Evolutionary conservation across 2,329 filamentous ascomycete species (phyloP).

Genomic region (Ophiocordyceps camponoti-leonardi): DNA sequence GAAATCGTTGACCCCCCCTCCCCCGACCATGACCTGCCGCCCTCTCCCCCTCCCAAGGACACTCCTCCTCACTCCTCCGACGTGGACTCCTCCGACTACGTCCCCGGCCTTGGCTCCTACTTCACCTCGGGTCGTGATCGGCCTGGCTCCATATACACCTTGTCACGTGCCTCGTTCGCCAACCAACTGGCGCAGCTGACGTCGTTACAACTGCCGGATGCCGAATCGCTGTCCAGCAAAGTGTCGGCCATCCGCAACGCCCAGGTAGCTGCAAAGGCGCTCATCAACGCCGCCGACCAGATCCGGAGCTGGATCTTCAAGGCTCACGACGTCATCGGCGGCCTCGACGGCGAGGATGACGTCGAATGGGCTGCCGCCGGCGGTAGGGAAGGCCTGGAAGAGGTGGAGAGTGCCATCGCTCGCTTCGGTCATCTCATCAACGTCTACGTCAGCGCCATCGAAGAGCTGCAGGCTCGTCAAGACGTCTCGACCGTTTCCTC

Average conservation of each 20-base stretch:
- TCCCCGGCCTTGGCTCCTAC: constrained; percentile 38
- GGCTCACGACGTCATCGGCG: constrained; percentile 73
- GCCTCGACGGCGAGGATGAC: constrained; percentile 87
- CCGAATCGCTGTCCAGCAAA: constrained; percentile 63
- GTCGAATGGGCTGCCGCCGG: constrained; percentile 92
- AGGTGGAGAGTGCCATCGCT: constrained; percentile 56
- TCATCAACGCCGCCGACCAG: constrained; percentile 78
- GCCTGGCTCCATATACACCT: constrained; percentile 78
- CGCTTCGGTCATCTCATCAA: constrained; percentile 82
- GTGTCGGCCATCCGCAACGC: constrained; percentile 76
- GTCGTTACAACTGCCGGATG: constrained; percentile 74
- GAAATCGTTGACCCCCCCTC: constrained; percentile 31
- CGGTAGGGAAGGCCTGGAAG: constrained; percentile 62
- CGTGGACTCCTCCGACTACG: constrained; percentile 22
- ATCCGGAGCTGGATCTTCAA: constrained; percentile 90
- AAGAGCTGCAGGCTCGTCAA: constrained; percentile 62
- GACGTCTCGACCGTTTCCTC: constrained; percentile 59
- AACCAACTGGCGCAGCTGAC: constrained; percentile 88
- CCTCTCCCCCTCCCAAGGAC: constrained; percentile 18
- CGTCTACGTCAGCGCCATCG: constrained; percentile 87
- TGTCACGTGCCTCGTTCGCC: constrained; percentile 82
- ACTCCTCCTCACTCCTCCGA: constrained; percentile 18
- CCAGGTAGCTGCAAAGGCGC: constrained; percentile 62
- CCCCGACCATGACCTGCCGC: constrained; percentile 15
- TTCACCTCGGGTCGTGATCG: constrained; percentile 52